These are phyloP conservation scores for Pseudozyma sp. DNA, from an alignment of 1,284 basidiomycete species.

Conservation along the genomic window DNA sequence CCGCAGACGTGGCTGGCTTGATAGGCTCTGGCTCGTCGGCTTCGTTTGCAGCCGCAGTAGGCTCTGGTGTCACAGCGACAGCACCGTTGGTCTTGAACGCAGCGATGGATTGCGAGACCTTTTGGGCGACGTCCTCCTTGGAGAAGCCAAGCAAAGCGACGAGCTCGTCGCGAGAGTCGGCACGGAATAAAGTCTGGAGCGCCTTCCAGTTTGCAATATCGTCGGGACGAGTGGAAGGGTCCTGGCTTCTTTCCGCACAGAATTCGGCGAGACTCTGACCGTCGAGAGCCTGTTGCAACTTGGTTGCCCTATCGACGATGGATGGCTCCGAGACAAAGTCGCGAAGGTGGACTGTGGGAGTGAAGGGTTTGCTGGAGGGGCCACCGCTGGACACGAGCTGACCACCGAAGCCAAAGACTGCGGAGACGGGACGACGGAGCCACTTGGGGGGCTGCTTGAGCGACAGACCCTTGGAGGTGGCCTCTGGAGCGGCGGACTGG, in stretches of 20 bases:
- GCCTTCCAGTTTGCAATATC: conserved; percentile 80
- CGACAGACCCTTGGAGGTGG: conserved; percentile 64
- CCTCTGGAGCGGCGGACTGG: conserved; percentile 73
- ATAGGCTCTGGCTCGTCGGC: conserved; percentile 44
- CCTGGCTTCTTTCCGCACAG: conserved; percentile 62
- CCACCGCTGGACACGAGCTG: conserved; percentile 76
- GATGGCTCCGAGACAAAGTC: conserved; percentile 77
- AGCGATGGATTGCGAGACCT: conserved; percentile 84
- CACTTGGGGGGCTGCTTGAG: conserved; percentile 86
- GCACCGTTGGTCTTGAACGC: conserved; percentile 71
- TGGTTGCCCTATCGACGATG: conserved; percentile 82
- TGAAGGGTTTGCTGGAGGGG: conserved; percentile 56
- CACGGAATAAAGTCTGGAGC: conserved; percentile 85
- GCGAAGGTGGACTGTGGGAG: conserved; percentile 68
- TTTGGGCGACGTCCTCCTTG: conserved; percentile 83
- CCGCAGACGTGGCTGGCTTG: conserved; percentile 69
- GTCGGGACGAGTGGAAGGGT: conserved; percentile 70
- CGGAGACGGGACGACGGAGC: conserved; percentile 85
- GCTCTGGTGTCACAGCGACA: conserved; percentile 54
- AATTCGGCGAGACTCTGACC: conserved; percentile 67
- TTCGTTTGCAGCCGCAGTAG: conserved; percentile 66
- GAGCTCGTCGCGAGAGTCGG: conserved; percentile 88
- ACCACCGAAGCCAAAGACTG: conserved; percentile 92
- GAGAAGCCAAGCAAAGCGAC: conserved; percentile 92
- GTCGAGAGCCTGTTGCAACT: conserved; percentile 78